Evolutionary conservation across 2,329 filamentous ascomycete species (phyloP).

Genomic region (Coleophoma crateriformis): DNA sequence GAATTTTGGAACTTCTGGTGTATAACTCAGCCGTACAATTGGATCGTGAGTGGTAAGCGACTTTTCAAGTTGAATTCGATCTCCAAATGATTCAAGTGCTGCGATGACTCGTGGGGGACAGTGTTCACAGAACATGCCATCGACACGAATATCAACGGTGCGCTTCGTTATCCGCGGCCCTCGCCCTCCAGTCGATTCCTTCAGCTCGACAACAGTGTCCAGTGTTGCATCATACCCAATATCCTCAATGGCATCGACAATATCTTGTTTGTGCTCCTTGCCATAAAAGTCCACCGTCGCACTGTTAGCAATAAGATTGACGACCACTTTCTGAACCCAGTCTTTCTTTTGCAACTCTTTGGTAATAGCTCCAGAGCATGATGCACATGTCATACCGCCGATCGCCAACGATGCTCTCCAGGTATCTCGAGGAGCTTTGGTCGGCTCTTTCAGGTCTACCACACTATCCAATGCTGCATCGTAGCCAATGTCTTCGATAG

Average conservation of each 20-base stretch:
- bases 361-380: conserved; percentile 44
- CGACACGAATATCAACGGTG: conserved; percentile 58
- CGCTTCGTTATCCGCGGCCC: conserved; percentile 27
- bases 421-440: conserved; percentile 26
- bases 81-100: conserved; percentile 47
- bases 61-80: conserved; percentile 41
- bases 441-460: conserved; percentile 5
- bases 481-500: conserved; percentile 60
- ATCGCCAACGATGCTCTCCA: conserved; percentile 47
- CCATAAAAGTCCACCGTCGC: conserved; percentile 40
- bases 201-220: conserved; percentile 31
- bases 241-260: conserved; percentile 47
- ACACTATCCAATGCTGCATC: conserved; percentile 51
- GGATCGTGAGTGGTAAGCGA: conserved; percentile 55
- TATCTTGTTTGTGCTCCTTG: conserved; percentile 34
- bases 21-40: conserved; percentile 66
- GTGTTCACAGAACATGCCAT: conserved; percentile 71
- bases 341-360: conserved; percentile 38
- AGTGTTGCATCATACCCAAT: conserved; percentile 62
- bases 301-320: conserved; percentile 48
- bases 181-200: conserved; percentile 26
- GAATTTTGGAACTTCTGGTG: conserved; percentile 59
- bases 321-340: conserved; percentile 40
- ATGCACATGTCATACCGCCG: conserved; percentile 52
- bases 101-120: conserved; percentile 56